phyloP scores from a whole-genome alignment of 1,139 yeast species.

The Pichia sp. region DNA sequence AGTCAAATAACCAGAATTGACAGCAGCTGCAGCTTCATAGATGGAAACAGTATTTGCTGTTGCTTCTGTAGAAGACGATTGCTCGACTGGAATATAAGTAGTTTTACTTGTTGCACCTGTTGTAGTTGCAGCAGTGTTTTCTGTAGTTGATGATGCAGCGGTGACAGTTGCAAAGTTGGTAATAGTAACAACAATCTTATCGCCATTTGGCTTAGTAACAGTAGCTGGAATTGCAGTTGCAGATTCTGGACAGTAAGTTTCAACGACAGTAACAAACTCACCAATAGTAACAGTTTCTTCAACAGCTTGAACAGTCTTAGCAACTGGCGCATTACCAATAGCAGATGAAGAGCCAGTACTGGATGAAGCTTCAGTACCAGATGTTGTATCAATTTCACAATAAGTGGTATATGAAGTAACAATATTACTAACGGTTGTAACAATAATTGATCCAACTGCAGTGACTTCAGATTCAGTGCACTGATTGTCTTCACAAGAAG shows the following conservation, averaged over 20 bases:
- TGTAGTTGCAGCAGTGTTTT: constrained; percentile 10
- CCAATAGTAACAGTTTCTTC: constrained; percentile 6
- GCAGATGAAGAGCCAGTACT: not conserved
- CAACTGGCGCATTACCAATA: not conserved
- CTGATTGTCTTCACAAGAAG: constrained; percentile 18
- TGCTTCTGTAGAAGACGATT: constrained; percentile 5
- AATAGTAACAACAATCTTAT: constrained; percentile 4
- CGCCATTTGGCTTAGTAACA: constrained; percentile 11
- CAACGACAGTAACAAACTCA: constrained; percentile 8
- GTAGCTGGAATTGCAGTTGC: constrained; percentile 16
- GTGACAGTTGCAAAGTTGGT: constrained; percentile 4
- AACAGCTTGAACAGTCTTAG: not conserved
- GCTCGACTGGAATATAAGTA: constrained; percentile 16
- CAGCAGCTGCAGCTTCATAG: constrained; percentile 11
- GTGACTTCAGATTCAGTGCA: constrained; percentile 15
- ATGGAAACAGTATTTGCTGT: not conserved
- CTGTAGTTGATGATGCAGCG: not conserved
- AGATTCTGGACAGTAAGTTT: constrained; percentile 15
- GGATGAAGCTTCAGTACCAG: too few species aligned
- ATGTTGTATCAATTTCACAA: constrained; percentile 8
- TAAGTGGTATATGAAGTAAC: constrained; percentile 9
- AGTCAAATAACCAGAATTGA: constrained; percentile 5
- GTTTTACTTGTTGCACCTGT: constrained; percentile 5
- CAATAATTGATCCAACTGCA: constrained; percentile 6
- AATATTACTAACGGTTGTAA: constrained; percentile 5